Percentiles rank a stretch among this genome's conserved stretches.
These are phyloP conservation scores for Barnettozyma californica DNA, from an alignment of 805 yeast species.

Conservation along the genomic window DNA sequence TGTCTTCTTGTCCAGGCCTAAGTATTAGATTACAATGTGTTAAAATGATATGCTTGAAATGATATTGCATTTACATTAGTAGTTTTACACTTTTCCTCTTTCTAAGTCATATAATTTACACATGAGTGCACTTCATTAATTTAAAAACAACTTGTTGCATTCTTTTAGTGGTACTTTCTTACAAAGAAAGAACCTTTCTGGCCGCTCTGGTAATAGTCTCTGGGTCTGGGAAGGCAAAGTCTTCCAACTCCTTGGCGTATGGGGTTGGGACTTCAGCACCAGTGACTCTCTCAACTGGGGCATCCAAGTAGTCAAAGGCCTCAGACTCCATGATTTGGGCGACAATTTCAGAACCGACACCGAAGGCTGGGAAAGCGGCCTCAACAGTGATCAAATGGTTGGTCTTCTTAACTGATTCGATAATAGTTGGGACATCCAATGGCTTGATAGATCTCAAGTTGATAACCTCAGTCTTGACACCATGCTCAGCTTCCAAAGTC, in stretches of 20 bases:
- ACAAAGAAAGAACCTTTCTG: slow-evolving; percentile 72
- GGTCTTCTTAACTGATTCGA: slow-evolving; percentile 91
- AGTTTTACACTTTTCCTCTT: background rate
- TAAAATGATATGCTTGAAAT: background rate
- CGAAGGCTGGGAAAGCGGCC: slow-evolving; percentile 96
- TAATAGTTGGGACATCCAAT: slow-evolving; percentile 79
- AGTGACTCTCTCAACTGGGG: slow-evolving; percentile 97
- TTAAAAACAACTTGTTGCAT: background rate
- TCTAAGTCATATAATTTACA: background rate
- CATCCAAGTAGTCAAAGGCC: slow-evolving; percentile 96
- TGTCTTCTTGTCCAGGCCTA: background rate
- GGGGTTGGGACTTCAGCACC: slow-evolving; percentile 99
- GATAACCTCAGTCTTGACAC: slow-evolving; percentile 87
- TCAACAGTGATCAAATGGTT: slow-evolving; percentile 94
- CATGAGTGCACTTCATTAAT: background rate
- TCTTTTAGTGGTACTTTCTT: slow-evolving; percentile 17
- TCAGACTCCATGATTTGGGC: slow-evolving; percentile 98
- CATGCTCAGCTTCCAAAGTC: slow-evolving; percentile 73
- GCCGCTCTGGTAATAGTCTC: slow-evolving; percentile 84
- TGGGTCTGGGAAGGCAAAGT: slow-evolving; percentile 97
- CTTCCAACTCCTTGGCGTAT: slow-evolving; percentile 92
- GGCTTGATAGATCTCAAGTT: slow-evolving; percentile 98
- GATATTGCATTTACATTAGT: background rate
- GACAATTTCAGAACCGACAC: slow-evolving; percentile 97
- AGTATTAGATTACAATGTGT: too few species aligned